A percentile compares a stretch with the other conserved stretches of the same genome.
These are phyloP conservation scores for Xylogone sp. DNA, from an alignment of 2,329 filamentous ascomycete species.

Conservation along the genomic window DNA sequence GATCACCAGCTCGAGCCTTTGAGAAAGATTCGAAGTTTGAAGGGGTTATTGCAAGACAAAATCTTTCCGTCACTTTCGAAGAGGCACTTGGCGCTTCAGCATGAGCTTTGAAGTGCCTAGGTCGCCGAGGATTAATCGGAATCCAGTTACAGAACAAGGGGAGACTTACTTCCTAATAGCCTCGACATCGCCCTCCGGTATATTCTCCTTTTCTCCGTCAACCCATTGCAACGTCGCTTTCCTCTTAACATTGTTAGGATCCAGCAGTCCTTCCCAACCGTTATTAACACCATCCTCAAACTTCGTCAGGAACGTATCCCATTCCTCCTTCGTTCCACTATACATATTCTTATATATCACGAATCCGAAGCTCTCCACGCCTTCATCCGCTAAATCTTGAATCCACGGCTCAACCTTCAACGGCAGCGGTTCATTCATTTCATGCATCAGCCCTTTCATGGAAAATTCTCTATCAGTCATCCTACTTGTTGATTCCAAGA, in stretches of 20 bases:
- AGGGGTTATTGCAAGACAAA: constrained; percentile 15
- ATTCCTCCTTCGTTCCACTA: constrained; percentile 11
- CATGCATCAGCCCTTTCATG: constrained; percentile 9
- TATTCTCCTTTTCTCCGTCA: constrained; percentile 12
- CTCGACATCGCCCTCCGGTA: constrained; percentile 16
- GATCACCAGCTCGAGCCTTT: background rate
- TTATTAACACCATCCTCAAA: constrained; percentile 11
- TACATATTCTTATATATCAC: constrained; percentile 17
- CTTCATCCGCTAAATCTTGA: constrained; percentile 4
- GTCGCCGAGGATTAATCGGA: background rate
- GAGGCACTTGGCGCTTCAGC: constrained; percentile 4
- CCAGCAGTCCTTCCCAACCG: constrained; percentile 13
- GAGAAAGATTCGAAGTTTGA: constrained; percentile 9
- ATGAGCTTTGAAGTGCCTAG: constrained; percentile 14
- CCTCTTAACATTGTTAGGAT: constrained; percentile 6
- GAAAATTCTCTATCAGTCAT: constrained; percentile 14
- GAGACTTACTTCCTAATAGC: constrained; percentile 13
- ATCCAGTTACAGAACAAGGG: background rate
- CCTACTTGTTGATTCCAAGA: constrained; percentile 12
- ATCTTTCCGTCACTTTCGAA: constrained; percentile 6
- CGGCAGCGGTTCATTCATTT: constrained; percentile 11
- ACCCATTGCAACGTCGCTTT: constrained; percentile 18
- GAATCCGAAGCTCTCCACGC: constrained; percentile 13
- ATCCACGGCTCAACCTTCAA: constrained; percentile 11
- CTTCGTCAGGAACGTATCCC: constrained; percentile 5